phyloP scores from a whole-genome alignment of 257 asterid genomes.

The Cinchona pubescens region DNA sequence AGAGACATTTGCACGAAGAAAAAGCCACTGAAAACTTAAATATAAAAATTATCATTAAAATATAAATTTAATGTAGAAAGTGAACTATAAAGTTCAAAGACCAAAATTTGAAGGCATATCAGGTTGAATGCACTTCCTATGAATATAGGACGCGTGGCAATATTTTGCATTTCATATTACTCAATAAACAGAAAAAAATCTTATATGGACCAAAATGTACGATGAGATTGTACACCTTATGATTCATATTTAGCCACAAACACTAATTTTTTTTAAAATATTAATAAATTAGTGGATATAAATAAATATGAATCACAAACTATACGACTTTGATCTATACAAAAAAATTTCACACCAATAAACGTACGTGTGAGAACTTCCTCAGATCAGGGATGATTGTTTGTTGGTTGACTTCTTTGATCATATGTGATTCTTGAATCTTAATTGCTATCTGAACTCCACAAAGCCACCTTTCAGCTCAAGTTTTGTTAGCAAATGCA shows the following conservation, averaged over 20 bases:
- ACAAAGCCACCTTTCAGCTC: not conserved
- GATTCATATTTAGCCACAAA: too few relatives aligned
- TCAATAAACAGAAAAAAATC: slow-evolving; percentile 1
- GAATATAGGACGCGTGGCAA: not conserved
- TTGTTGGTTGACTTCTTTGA: not conserved
- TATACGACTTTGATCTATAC: too few relatives aligned
- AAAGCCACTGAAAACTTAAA: not conserved
- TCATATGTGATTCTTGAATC: not conserved
- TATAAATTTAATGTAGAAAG: not conserved
- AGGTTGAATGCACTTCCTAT: not conserved
- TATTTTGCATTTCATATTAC: not conserved
- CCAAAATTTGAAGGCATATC: slow-evolving; percentile 3
- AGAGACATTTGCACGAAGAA: too few relatives aligned
- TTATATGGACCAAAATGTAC: too few relatives aligned
- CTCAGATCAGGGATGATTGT: not conserved
- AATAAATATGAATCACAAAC: too few relatives aligned
- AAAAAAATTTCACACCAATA: too few relatives aligned
- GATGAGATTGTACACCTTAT: too few relatives aligned
- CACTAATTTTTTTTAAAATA: too few relatives aligned
- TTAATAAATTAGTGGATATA: too few relatives aligned
- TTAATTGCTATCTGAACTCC: not conserved
- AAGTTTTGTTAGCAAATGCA: not conserved
- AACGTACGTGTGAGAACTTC: too few relatives aligned
- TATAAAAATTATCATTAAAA: not conserved
- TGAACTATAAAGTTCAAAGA: not conserved